These are phyloP conservation scores for Phytophthora pluvialis DNA, from an alignment of 352 stramenopile species.

Conservation along the genomic window DNA sequence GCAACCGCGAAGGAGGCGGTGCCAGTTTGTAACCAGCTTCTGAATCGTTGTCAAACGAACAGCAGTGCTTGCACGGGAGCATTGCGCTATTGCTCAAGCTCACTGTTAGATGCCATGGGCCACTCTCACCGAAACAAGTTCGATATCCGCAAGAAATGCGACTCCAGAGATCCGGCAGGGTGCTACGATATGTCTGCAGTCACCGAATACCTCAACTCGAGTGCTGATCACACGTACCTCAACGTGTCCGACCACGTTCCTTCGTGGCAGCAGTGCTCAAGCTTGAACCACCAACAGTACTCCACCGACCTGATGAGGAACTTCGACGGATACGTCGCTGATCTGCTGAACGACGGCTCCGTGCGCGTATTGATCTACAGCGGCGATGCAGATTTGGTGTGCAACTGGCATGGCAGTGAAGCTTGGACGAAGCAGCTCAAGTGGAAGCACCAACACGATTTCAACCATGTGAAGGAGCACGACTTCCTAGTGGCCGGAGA, in stretches of 20 bases:
- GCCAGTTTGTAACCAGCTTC: constrained; percentile 35
- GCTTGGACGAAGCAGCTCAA: constrained; percentile 45
- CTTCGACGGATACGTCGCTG: constrained; percentile 27
- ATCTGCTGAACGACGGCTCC: constrained; percentile 27
- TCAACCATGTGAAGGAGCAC: constrained; percentile 19
- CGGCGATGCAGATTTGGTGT: constrained; percentile 48
- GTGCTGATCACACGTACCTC: constrained; percentile 41
- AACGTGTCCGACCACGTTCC: constrained; percentile 36
- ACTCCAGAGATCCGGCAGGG: constrained; percentile 14
- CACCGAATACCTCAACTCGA: constrained; percentile 63
- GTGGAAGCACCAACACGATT: constrained; percentile 42
- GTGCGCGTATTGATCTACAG: constrained; percentile 40
- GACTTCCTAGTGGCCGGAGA: constrained; percentile 18
- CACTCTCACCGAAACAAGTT: constrained; percentile 49
- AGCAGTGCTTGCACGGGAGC: constrained; percentile 27
- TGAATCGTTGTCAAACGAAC: constrained; percentile 36
- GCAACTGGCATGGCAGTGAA: constrained; percentile 47
- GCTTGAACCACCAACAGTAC: constrained; percentile 85
- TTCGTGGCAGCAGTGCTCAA: constrained; percentile 90
- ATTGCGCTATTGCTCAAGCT: constrained; percentile 20
- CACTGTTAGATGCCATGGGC: constrained; percentile 21
- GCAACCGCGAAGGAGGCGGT: constrained; percentile 30
- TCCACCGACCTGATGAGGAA: constrained; percentile 32
- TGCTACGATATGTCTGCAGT: constrained; percentile 34
- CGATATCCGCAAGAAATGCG: constrained; percentile 53